These are phyloP conservation scores for Hericium alpestre DNA, from an alignment of 768 basidiomycete species.

Conservation along the genomic window DNA sequence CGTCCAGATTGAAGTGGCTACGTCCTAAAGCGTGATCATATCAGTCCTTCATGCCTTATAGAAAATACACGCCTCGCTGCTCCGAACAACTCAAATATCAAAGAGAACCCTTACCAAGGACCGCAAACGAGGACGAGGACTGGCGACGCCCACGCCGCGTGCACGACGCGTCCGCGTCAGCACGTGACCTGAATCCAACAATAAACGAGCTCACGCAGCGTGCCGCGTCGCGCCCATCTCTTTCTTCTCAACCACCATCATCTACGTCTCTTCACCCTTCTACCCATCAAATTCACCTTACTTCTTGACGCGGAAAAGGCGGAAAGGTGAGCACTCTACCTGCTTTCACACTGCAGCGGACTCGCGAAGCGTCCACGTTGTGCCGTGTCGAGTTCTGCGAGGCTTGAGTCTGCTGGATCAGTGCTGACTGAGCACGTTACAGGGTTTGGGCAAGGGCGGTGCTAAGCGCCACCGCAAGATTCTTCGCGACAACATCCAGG, in stretches of 20 bases:
- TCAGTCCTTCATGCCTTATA: neutral
- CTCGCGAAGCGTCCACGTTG: neutral
- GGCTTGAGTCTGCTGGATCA: neutral
- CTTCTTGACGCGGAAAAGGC: conserved; percentile 76
- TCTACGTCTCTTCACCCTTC: conserved; percentile 3
- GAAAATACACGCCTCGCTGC: neutral
- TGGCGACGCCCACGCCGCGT: neutral
- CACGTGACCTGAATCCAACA: conserved; percentile 10
- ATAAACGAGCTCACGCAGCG: conserved; percentile 12
- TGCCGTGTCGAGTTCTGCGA: conserved; percentile 5
- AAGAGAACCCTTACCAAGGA: neutral
- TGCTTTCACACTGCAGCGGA: neutral
- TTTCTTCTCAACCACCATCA: conserved; percentile 14
- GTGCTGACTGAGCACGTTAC: conserved; percentile 8
- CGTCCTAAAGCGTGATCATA: neutral
- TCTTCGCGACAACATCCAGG: conserved; percentile 76
- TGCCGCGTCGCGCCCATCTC: conserved; percentile 8
- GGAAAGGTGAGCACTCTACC: conserved; percentile 48
- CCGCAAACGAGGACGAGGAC: neutral
- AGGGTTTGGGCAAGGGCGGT: conserved; percentile 73
- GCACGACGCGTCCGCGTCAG: neutral
- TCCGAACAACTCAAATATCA: neutral
- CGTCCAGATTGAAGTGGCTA: neutral
- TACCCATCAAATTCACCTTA: conserved; percentile 13
- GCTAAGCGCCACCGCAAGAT: conserved; percentile 76